Percentiles rank a stretch among this genome's conserved stretches.
phyloP scores from a whole-genome alignment of 352 stramenopile genomes.

The Paralagenidium karlingii region DNA sequence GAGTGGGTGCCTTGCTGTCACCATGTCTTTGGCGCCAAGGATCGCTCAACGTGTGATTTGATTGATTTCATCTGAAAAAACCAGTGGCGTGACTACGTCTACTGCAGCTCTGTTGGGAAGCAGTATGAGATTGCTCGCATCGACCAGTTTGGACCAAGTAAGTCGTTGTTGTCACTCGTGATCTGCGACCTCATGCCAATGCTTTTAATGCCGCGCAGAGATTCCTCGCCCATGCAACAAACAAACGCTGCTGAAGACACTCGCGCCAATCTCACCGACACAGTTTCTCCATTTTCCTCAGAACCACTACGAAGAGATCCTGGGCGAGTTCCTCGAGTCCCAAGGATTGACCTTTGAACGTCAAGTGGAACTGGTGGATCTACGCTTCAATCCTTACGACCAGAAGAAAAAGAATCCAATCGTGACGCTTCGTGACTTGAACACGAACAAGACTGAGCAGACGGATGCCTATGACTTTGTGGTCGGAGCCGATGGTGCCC shows the following conservation, averaged over 20 bases:
- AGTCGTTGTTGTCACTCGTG: neutral
- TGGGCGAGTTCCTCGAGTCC: conserved; percentile 36
- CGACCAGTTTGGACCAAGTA: conserved; percentile 26
- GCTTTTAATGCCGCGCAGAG: conserved; percentile 7
- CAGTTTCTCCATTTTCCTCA: conserved; percentile 80
- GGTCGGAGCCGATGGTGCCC: conserved; percentile 84
- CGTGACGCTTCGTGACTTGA: conserved; percentile 16
- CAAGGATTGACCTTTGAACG: conserved; percentile 36
- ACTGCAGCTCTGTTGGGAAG: conserved; percentile 61
- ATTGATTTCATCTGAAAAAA: neutral
- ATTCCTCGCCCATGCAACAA: conserved; percentile 25
- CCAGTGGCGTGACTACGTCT: conserved; percentile 80
- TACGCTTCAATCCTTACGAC: too few species aligned
- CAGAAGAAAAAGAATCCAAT: too few species aligned
- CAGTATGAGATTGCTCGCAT: conserved; percentile 55
- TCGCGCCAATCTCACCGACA: conserved; percentile 45
- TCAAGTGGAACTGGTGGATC: conserved; percentile 32
- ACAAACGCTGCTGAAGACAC: conserved; percentile 17
- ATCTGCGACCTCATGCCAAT: neutral
- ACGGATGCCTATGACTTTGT: conserved; percentile 70
- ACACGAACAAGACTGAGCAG: conserved; percentile 25
- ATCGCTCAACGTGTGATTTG: conserved; percentile 15
- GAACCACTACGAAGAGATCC: conserved; percentile 64
- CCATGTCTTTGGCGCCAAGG: conserved; percentile 25
- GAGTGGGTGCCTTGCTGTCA: conserved; percentile 4